Conservation (phyloP, 805 yeast genomes). For the Starmera amethionina region DNA sequence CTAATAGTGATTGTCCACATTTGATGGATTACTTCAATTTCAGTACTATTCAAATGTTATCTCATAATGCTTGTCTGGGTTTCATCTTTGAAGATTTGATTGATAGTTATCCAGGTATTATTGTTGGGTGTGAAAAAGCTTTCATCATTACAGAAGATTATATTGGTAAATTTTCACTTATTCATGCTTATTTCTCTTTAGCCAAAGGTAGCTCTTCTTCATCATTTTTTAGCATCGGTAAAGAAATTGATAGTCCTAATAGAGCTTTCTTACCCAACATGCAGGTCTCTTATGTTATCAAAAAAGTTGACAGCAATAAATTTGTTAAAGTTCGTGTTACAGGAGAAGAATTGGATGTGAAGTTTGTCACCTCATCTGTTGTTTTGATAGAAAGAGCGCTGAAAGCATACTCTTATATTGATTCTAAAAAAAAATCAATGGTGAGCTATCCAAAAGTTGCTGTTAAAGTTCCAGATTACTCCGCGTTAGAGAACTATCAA, state of each 20-base stretch:
- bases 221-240: conserved; percentile 35
- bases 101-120: conserved; percentile 53
- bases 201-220: conserved; percentile 51
- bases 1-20: too few relatives aligned
- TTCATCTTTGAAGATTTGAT: conserved; percentile 54
- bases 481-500: conserved; percentile 7
- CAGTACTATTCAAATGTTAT: conserved; percentile 46
- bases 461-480: background rate
- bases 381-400: conserved; percentile 42
- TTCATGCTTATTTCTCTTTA: conserved; percentile 60
- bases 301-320: conserved; percentile 15
- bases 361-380: conserved; percentile 47
- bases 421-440: conserved; percentile 19
- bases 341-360: conserved; percentile 66
- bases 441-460: conserved; percentile 3
- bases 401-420: conserved; percentile 36
- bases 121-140: conserved; percentile 66
- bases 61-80: conserved; percentile 64
- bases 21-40: conserved; percentile 11
- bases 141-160: conserved; percentile 53
- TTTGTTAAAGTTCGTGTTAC: conserved; percentile 40
- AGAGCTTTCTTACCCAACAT: conserved; percentile 62
- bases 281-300: conserved; percentile 41
- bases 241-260: conserved; percentile 40
- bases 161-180: conserved; percentile 57